These are phyloP conservation scores for Fusarium caatingaense DNA, from an alignment of 2,329 filamentous ascomycete genomes.

Conservation along the genomic window DNA sequence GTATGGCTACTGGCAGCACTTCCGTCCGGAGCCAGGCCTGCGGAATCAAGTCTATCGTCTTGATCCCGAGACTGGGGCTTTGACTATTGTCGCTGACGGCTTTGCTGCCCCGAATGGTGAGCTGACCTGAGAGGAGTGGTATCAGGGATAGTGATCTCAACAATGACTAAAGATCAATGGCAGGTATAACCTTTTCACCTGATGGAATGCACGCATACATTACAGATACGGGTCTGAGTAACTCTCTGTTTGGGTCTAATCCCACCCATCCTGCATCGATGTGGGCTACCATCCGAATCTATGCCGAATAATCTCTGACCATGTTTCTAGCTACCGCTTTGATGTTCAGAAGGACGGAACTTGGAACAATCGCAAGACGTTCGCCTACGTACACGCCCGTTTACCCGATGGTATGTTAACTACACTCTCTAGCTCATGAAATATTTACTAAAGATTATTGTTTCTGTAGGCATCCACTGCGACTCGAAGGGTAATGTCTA, in stretches of 20 bases:
- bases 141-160: too few relatives aligned
- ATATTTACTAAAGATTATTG: too few relatives aligned
- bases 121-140: too few relatives aligned
- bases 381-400: slow-evolving; percentile 66
- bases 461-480: slow-evolving; percentile 61
- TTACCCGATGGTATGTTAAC: slow-evolving; percentile 65
- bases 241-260: slow-evolving; percentile 57
- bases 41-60: slow-evolving; percentile 70
- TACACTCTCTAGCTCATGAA: rapidly evolving
- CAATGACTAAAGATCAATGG: too few relatives aligned
- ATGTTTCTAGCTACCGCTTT: slow-evolving; percentile 56
- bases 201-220: slow-evolving; percentile 65
- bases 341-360: slow-evolving; percentile 60
- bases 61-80: slow-evolving; percentile 60
- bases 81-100: slow-evolving; percentile 68
- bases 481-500: slow-evolving; percentile 68
- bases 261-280: slow-evolving; percentile 58
- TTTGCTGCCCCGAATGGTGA: slow-evolving; percentile 67
- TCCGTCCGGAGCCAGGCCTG: slow-evolving; percentile 64
- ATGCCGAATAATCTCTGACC: background rate
- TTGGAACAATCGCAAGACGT: slow-evolving; percentile 61
- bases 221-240: slow-evolving; percentile 63
- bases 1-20: slow-evolving; percentile 69
- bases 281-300: slow-evolving; percentile 47
- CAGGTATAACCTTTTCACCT: slow-evolving; percentile 66